A percentile compares a stretch with the other conserved stretches of the same genome.
phyloP scores from a whole-genome alignment of 768 basidiomycete genomes.

The Tephrocybe rancida region DNA sequence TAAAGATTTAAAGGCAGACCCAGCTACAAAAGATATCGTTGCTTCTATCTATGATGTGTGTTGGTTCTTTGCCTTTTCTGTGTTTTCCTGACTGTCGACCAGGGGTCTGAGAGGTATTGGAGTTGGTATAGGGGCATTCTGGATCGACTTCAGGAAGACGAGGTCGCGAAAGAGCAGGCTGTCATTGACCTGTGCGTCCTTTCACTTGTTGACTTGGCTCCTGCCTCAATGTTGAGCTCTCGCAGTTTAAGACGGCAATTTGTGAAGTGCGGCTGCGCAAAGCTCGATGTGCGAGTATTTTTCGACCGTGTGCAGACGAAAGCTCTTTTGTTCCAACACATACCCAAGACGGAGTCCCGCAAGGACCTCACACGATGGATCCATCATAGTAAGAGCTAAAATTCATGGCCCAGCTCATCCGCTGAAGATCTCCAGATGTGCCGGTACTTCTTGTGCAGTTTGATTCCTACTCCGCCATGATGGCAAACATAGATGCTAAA shows the following conservation, averaged over 20 bases:
- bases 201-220: neutral
- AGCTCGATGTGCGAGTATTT: neutral
- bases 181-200: neutral
- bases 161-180: neutral
- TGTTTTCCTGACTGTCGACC: neutral
- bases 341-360: neutral
- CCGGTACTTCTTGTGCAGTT: neutral
- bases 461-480: neutral
- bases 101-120: neutral
- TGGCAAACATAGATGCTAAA: neutral
- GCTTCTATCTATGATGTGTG: neutral
- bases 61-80: neutral
- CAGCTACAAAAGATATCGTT: neutral
- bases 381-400: neutral
- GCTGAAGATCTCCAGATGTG: neutral
- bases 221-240: neutral
- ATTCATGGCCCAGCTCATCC: neutral
- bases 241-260: neutral
- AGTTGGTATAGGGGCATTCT: neutral
- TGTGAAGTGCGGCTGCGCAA: neutral
- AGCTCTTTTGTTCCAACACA: neutral
- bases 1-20: neutral
- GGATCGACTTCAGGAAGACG: neutral
- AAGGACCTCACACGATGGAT: neutral
- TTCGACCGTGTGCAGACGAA: neutral